phyloP scores from a whole-genome alignment of 129 eudicot species.

The Lactuca saligna region DNA sequence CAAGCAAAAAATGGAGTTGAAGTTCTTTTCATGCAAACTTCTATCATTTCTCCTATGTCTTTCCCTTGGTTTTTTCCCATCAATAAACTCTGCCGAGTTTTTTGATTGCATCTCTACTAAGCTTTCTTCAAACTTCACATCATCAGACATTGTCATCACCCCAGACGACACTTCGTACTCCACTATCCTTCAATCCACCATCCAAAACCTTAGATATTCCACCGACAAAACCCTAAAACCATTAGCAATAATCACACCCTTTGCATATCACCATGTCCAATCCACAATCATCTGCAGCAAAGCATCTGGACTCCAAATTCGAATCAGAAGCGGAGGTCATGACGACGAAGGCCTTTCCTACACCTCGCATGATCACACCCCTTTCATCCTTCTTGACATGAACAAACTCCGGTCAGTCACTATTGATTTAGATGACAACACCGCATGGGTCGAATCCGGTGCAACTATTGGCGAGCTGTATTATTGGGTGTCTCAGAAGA shows the following conservation, averaged over 20 bases:
- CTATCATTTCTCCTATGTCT: not conserved
- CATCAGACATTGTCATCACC: not conserved
- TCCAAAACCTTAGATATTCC: not conserved
- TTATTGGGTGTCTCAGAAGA: conserved; percentile 15
- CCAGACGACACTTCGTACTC: conserved; percentile 10
- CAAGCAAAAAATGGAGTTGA: conserved; percentile 6
- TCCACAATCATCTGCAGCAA: not conserved
- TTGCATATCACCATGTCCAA: not conserved
- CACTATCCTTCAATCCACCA: not conserved
- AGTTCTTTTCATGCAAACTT: not conserved
- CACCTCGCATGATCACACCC: conserved; percentile 7
- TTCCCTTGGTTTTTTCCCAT: conserved; percentile 6
- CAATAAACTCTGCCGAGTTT: not conserved
- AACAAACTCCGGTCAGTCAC: conserved; percentile 4
- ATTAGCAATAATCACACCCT: conserved; percentile 1
- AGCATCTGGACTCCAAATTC: not conserved
- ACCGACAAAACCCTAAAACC: not conserved
- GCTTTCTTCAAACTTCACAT: not conserved
- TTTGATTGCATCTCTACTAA: not conserved
- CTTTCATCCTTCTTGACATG: conserved; percentile 7
- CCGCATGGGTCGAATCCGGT: conserved; percentile 9
- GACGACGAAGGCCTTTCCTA: conserved; percentile 11
- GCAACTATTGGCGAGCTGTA: conserved; percentile 3
- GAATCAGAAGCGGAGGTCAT: conserved; percentile 13
- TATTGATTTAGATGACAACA: not conserved